Percentiles rank a stretch among this genome's conserved stretches.
Evolutionary conservation across 2,329 filamentous ascomycete species (phyloP).

Genomic region (Verticillium nubilum): DNA sequence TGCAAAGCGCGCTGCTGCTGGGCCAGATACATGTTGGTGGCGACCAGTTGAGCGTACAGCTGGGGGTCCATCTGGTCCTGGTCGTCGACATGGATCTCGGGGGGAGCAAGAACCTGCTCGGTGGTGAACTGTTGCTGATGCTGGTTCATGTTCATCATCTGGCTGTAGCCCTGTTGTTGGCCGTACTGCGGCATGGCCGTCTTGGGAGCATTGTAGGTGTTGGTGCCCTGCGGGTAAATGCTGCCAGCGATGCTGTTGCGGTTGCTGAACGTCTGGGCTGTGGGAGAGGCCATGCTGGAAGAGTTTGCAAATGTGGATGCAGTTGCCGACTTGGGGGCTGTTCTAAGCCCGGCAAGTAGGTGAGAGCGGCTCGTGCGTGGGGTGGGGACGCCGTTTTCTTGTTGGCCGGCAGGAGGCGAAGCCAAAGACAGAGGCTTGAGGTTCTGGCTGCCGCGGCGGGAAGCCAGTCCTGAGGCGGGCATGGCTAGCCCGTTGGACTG

Average conservation of each 20-base stretch:
- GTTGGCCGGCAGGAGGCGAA: conserved; percentile 62
- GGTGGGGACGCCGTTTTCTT: conserved; percentile 66
- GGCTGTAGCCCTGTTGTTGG: conserved; percentile 19
- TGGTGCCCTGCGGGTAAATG: conserved; percentile 37
- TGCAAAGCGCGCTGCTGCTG: conserved; percentile 94
- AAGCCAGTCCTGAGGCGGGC: conserved; percentile 76
- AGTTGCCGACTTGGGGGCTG: conserved; percentile 81
- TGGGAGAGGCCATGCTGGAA: conserved; percentile 41
- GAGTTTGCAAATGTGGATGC: conserved; percentile 67
- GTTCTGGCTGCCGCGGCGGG: conserved; percentile 75
- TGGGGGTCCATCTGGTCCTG: conserved; percentile 77
- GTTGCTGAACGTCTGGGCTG: conserved; percentile 31
- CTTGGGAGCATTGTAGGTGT: conserved; percentile 45
- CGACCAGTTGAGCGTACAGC: conserved; percentile 81
- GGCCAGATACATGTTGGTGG: conserved; percentile 86
- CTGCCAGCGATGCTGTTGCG: conserved; percentile 39
- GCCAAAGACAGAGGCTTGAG: conserved; percentile 85
- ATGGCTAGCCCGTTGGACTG: conserved; percentile 63
- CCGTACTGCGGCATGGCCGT: conserved; percentile 49
- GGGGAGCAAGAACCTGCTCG: conserved; percentile 86
- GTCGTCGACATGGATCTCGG: conserved; percentile 69
- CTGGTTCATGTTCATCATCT: conserved; percentile 5
- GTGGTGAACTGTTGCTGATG: conserved; percentile 55
- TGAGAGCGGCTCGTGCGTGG: conserved; percentile 94
- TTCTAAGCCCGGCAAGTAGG: conserved; percentile 86